Percentiles rank a stretch among this genome's conserved stretches.
These are phyloP conservation scores for Wickerhamiella vanderwaltii DNA, from an alignment of 805 yeast genomes.

Conservation along the genomic window DNA sequence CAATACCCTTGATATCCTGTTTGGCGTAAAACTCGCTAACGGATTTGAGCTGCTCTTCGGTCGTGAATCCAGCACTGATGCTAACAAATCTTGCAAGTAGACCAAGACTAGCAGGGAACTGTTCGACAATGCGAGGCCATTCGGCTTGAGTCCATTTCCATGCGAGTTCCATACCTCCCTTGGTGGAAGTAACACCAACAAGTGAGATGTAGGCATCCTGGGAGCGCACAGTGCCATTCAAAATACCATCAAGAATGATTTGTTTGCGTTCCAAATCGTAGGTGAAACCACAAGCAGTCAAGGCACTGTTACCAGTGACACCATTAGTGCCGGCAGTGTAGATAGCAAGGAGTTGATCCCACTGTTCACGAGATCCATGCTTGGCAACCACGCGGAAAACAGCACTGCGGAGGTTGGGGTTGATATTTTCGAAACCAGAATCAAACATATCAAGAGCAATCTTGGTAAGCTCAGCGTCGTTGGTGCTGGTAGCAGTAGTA, in stretches of 20 bases:
- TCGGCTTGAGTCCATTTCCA: constrained; percentile 64
- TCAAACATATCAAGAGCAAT: constrained; percentile 35
- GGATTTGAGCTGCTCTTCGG: constrained; percentile 40
- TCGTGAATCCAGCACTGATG: constrained; percentile 48
- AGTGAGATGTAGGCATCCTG: constrained; percentile 74
- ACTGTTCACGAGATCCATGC: constrained; percentile 48
- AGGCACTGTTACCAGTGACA: constrained; percentile 60
- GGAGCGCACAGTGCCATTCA: constrained; percentile 35
- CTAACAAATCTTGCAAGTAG: constrained; percentile 68
- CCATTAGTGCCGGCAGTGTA: constrained; percentile 48
- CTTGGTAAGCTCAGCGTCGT: constrained; percentile 26
- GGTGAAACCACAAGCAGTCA: constrained; percentile 56
- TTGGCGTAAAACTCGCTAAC: constrained; percentile 38
- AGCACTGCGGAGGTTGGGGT: constrained; percentile 59
- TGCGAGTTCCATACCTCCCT: constrained; percentile 51
- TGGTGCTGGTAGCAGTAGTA: constrained; percentile 26
- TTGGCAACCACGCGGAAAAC: constrained; percentile 58
- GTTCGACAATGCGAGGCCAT: constrained; percentile 56
- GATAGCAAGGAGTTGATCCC: constrained; percentile 47
- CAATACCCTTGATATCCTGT: constrained; percentile 43
- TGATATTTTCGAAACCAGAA: constrained; percentile 49
- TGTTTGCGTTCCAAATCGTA: constrained; percentile 39
- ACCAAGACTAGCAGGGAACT: constrained; percentile 69
- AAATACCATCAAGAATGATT: neutral
- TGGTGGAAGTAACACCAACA: constrained; percentile 54